Conservation (phyloP, 2,329 filamentous ascomycete species). For the Chrysoporthe deuterocubensis region DNA sequence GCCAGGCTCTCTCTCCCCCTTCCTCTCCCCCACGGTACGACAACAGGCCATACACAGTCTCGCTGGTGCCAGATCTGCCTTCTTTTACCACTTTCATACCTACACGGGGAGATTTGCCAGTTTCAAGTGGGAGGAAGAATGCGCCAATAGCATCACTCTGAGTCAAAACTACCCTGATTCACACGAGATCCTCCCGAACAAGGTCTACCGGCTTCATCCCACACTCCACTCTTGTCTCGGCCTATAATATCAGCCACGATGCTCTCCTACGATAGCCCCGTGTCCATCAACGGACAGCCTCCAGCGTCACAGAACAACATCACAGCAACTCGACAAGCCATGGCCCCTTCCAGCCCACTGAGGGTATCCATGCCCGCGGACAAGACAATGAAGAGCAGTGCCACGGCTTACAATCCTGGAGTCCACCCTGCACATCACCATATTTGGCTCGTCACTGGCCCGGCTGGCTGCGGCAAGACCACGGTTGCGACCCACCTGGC, state of each 20-base stretch:
- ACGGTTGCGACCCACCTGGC: slow-evolving; percentile 72
- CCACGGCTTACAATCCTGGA: slow-evolving; percentile 34
- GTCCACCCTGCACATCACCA: slow-evolving; percentile 56
- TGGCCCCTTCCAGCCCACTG: slow-evolving; percentile 36
- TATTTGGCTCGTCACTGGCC: slow-evolving; percentile 81
- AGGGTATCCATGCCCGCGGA: slow-evolving; percentile 34
- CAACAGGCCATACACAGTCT: background rate
- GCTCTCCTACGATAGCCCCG: slow-evolving; percentile 55
- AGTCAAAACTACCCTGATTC: background rate
- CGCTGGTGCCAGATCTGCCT: background rate
- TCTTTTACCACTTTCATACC: background rate
- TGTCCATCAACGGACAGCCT: slow-evolving; percentile 48
- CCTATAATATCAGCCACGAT: slow-evolving; percentile 38
- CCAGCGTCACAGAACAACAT: slow-evolving; percentile 36
- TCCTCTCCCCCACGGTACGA: background rate
- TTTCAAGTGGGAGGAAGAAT: background rate
- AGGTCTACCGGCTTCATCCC: background rate
- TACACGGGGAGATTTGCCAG: background rate
- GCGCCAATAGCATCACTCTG: background rate
- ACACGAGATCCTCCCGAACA: background rate
- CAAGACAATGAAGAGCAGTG: slow-evolving; percentile 37
- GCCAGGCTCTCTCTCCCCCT: background rate
- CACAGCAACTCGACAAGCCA: slow-evolving; percentile 33
- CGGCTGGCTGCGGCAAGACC: slow-evolving; percentile 79
- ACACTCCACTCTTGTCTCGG: background rate